Base-by-base conservation (phyloP, 306 rosid species). In the Parietaria judaica region DNA sequence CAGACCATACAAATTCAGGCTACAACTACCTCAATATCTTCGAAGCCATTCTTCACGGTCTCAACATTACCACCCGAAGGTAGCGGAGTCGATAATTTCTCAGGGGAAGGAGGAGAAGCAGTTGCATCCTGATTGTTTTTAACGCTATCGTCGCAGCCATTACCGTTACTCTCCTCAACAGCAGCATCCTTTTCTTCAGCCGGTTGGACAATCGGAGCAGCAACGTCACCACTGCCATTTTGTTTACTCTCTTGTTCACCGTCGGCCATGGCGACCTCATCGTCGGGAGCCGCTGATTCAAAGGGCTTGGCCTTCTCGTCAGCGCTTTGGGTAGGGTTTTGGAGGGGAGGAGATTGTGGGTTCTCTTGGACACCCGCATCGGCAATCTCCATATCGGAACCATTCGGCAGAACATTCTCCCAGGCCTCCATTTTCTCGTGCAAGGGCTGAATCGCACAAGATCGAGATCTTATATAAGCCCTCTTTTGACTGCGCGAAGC, bases 1-100 rank as follows among this genome's bases (percentile, higher is more conserved):
- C 45, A n/a, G n/a, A n/a, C n/a, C n/a, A n/a, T n/a, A n/a, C n/a
- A n/a, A n/a, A n/a, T n/a, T n/a, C n/a, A 41, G 9, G 45, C 7
- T 8, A 41, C 6, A 41, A 41, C 2, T 50, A 79, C 90, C 85
- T 84, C 78, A 0, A 73, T 58, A 58, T 72, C 80, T 44, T 70
- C 58, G 39, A 66, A 66, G 23, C 74, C 69, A 53, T 58, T 74
- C 61, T 79, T 83, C 45, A 75, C 58, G 50, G 71, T 78, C 35
- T 63, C 72, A 9, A 69, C 70, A 14, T 66, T 73, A 71, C 72
- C 79, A 10, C 62, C 71, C 56, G 64, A 70, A 53, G 74, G 54
- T 69, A 65, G 72, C 6, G 78, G 83, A 58, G 77, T 74, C 7
- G 63, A 39, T 6, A 17, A 36, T 17, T 64, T 72, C 15, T 65